Conservation (phyloP, 441 rosid genomes). For the Jatropha podagrica region DNA sequence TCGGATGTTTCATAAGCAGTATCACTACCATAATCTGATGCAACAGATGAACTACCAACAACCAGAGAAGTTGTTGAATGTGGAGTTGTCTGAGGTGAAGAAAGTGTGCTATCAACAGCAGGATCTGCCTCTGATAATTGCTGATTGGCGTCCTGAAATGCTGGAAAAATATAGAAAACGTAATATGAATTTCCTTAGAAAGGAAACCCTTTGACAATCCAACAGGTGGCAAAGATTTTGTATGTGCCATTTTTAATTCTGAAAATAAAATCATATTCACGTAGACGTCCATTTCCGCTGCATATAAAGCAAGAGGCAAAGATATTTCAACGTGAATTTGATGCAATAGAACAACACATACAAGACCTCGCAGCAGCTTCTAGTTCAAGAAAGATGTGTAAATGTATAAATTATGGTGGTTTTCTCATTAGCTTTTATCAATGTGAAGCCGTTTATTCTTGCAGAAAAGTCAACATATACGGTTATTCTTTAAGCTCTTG, state of each 20-base stretch:
- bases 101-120: constrained; percentile 40
- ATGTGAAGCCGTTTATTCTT: no score
- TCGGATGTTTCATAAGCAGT: constrained; percentile 93
- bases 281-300: constrained; percentile 11
- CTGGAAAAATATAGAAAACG: constrained; percentile 43
- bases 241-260: background rate
- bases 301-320: background rate
- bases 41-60: constrained; percentile 62
- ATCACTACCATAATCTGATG: constrained; percentile 95
- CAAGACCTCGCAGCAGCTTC: constrained; percentile 98
- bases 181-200: background rate
- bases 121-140: constrained; percentile 48
- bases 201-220: background rate
- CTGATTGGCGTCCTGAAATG: constrained; percentile 70
- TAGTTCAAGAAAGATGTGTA: constrained; percentile 66
- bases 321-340: constrained; percentile 18
- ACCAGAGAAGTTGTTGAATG: constrained; percentile 49
- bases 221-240: background rate
- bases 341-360: constrained; percentile 47
- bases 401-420: no score
- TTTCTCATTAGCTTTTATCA: no score
- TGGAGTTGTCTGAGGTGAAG: constrained; percentile 41
- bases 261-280: background rate
- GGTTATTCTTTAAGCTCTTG: no score
- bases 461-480: no score